These are phyloP conservation scores for Asterophora lycoperdoides DNA, from an alignment of 768 basidiomycete species.

Conservation along the genomic window DNA sequence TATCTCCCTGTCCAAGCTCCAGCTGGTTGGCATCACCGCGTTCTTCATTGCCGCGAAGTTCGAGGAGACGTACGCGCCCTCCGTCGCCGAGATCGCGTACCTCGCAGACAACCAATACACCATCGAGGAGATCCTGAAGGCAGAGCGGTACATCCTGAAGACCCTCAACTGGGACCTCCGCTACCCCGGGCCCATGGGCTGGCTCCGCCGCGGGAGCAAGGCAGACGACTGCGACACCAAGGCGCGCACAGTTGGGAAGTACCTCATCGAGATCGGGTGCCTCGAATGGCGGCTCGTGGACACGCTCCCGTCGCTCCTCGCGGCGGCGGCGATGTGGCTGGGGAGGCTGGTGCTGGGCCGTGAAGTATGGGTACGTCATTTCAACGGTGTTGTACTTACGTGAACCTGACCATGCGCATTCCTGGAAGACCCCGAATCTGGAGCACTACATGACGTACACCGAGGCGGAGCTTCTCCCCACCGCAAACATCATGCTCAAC, in stretches of 20 bases:
- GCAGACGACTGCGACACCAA: slow-evolving; percentile 89
- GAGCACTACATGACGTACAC: slow-evolving; percentile 86
- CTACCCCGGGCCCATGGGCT: slow-evolving; percentile 87
- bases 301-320: slow-evolving; percentile 71
- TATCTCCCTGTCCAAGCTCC: slow-evolving; percentile 79
- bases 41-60: slow-evolving; percentile 89
- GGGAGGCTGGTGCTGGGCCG: slow-evolving; percentile 75
- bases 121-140: slow-evolving; percentile 78
- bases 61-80: slow-evolving; percentile 89
- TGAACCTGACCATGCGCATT: slow-evolving; percentile 4
- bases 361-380: slow-evolving; percentile 71
- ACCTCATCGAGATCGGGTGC: slow-evolving; percentile 80
- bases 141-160: slow-evolving; percentile 84
- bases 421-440: slow-evolving; percentile 68
- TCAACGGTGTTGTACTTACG: neutral
- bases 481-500: slow-evolving; percentile 83
- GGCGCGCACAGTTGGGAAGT: slow-evolving; percentile 85
- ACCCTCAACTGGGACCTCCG: slow-evolving; percentile 83
- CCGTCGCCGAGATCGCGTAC: slow-evolving; percentile 72
- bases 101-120: slow-evolving; percentile 77
- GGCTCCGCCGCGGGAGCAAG: slow-evolving; percentile 85
- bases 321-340: slow-evolving; percentile 85
- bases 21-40: slow-evolving; percentile 85
- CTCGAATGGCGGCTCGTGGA: slow-evolving; percentile 78
- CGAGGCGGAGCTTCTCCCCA: slow-evolving; percentile 73